A percentile compares a stretch with the other conserved stretches of the same genome.
These are phyloP conservation scores for Besnoitia besnoiti DNA, from an alignment of 169 alveolate species.

Conservation along the genomic window DNA sequence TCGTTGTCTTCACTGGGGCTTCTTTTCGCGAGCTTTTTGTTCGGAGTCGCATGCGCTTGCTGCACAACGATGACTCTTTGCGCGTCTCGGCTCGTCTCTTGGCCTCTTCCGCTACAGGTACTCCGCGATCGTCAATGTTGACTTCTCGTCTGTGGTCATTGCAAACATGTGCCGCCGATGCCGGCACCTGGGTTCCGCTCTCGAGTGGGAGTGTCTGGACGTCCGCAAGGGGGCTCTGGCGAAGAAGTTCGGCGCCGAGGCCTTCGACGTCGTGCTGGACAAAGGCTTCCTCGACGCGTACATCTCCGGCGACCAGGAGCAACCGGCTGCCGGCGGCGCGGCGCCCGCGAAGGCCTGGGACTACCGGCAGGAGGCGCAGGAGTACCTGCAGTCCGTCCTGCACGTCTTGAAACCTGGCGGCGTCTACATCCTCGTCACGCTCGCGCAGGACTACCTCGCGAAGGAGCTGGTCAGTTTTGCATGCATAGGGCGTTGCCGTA, in stretches of 20 bases:
- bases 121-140: slow-evolving; percentile 10
- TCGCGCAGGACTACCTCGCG: background rate
- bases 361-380: slow-evolving; percentile 40
- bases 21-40: background rate
- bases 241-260: background rate
- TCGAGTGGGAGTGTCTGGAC: slow-evolving; percentile 47
- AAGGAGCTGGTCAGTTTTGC: background rate
- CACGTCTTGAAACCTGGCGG: slow-evolving; percentile 44
- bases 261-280: slow-evolving; percentile 49
- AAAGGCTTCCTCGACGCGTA: slow-evolving; percentile 54
- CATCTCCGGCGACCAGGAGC: slow-evolving; percentile 34
- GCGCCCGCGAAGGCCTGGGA: background rate
- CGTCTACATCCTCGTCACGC: slow-evolving; percentile 9
- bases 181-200: background rate
- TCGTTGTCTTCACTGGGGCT: background rate
- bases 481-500: too few relatives aligned
- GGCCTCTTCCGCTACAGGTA: slow-evolving; percentile 25
- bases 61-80: background rate
- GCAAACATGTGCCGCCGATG: background rate
- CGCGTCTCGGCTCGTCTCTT: background rate
- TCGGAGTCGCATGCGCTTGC: background rate
- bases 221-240: slow-evolving; percentile 19
- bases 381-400: slow-evolving; percentile 24
- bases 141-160: slow-evolving; percentile 49
- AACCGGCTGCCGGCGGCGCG: background rate